Percentiles rank a stretch among this genome's conserved stretches.
Conservation (phyloP, 768 basidiomycete species). For the Lentinula boryana region DNA sequence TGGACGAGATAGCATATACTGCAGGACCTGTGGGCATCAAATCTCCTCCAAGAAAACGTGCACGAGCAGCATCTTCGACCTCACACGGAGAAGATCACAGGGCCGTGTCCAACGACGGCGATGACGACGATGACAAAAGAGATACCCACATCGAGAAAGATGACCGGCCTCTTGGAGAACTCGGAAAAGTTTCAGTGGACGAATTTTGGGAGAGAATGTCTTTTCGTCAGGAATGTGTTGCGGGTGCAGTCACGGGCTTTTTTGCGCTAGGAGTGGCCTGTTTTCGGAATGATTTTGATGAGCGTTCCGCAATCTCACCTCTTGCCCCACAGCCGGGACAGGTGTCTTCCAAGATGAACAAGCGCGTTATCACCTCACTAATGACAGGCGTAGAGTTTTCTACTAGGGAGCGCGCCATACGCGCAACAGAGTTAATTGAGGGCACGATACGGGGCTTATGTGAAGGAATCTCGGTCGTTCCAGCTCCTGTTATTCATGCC, state of each 20-base stretch:
- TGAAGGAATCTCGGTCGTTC: conserved; percentile 45
- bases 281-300: conserved; percentile 8
- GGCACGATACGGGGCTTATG: conserved; percentile 64
- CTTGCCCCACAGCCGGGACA: conserved; percentile 52
- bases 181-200: conserved; percentile 53
- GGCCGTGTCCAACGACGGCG: conserved; percentile 15
- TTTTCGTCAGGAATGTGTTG: conserved; percentile 90
- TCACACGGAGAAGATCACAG: conserved; percentile 16
- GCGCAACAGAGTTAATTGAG: conserved; percentile 70
- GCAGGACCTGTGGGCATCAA: conserved; percentile 51
- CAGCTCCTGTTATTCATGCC: conserved; percentile 7
- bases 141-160: conserved; percentile 18
- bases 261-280: conserved; percentile 56
- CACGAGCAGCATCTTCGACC: conserved; percentile 26
- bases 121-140: conserved; percentile 16
- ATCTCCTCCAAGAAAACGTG: conserved; percentile 59
- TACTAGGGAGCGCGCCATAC: conserved; percentile 52
- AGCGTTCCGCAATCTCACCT: conserved; percentile 28
- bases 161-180: conserved; percentile 44
- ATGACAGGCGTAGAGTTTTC: conserved; percentile 77
- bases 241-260: conserved; percentile 90
- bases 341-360: conserved; percentile 60
- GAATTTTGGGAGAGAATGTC: conserved; percentile 99
- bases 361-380: conserved; percentile 64
- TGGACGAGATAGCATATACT: conserved; percentile 84